phyloP scores from a whole-genome alignment of 2,329 filamentous ascomycete species.

The Eutypella sp. region DNA sequence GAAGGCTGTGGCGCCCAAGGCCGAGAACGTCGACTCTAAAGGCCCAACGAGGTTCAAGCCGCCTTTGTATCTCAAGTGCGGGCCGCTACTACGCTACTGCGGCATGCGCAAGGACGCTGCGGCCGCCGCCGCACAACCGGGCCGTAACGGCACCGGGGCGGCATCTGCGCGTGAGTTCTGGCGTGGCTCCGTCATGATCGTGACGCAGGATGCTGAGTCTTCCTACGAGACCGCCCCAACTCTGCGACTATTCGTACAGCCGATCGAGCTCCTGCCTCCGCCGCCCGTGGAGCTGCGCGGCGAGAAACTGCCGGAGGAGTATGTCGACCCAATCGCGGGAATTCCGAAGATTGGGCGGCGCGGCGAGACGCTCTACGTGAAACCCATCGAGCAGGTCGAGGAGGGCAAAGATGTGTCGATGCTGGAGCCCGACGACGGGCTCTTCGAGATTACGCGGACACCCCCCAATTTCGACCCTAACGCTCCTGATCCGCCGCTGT shows the following conservation, averaged over 20 bases:
- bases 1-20: no score
- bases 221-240: constrained; percentile 75
- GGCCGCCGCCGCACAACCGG: constrained; percentile 31
- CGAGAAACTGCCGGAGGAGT: constrained; percentile 66
- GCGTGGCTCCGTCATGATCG: constrained; percentile 93
- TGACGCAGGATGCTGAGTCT: constrained; percentile 79
- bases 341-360: constrained; percentile 80
- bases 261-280: constrained; percentile 74
- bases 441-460: constrained; percentile 68
- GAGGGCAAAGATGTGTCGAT: constrained; percentile 73
- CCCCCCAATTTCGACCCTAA: constrained; percentile 44
- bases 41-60: constrained; percentile 74
- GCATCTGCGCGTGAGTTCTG: constrained; percentile 68
- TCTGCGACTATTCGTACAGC: constrained; percentile 80
- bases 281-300: constrained; percentile 65
- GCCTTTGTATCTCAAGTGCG: constrained; percentile 79
- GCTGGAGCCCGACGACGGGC: constrained; percentile 72
- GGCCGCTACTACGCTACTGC: constrained; percentile 83
- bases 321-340: constrained; percentile 84
- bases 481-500: constrained; percentile 44
- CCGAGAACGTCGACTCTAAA: constrained; percentile 60
- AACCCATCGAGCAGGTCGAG: constrained; percentile 80
- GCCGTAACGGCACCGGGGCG: constrained; percentile 27
- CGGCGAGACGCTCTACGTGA: constrained; percentile 82
- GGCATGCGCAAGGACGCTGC: constrained; percentile 66